Base-by-base conservation (phyloP, 192 early-diverging fungal genomes). In the Gaertneriomyces semiglobifer region DNA sequence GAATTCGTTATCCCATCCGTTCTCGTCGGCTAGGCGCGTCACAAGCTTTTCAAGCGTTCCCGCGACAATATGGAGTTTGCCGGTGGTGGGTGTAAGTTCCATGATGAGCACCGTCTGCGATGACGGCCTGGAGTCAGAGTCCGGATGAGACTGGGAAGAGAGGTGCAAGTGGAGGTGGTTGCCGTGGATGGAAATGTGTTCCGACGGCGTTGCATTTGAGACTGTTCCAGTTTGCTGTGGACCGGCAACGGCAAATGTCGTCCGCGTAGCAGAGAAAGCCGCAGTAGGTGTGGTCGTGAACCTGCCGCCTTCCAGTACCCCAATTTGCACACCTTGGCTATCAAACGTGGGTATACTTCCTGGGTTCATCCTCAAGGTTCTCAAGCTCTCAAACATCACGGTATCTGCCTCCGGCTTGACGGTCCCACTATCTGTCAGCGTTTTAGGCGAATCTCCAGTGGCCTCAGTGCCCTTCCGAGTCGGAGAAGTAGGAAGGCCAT, bases 11-110 rank as follows among this genome's bases (percentile, higher is more conserved):
- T 82, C 86, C 74, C 87, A 86, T 9, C 73, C 61, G 52, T 81
- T 79, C 71, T 85, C 85, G 51, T 89, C 83, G 4, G 84, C 87
- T 42, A 90, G 59, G 65, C 81, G 70, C 46, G 79, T 66, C 55
- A 90, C 75, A 40, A 90, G 56, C 40, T 86, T 88, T 19, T 89
- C 87, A 5, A 81, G 41, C 16, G 84, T 78, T n/a, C 84, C 89
- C 2, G 81, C 77, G 10, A 88, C 73, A 18, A 90, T 77, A 39
- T 81, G 81, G 33, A 86, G 46, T 47, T 78, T 75, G 1, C 78
- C 83, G 14, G 40, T 18, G 14, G 76, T 60, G 25, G 25, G 25
- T 33, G 25, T 33, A 66, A 84, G 80, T 45, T 88, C 81, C 78
- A 88, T 76, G 14, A 83, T 74, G 5, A 88, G 64, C 25, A 33